Evolutionary conservation across 768 basidiomycete genomes (phyloP).

Genomic region (Pleurotus sapidus): DNA sequence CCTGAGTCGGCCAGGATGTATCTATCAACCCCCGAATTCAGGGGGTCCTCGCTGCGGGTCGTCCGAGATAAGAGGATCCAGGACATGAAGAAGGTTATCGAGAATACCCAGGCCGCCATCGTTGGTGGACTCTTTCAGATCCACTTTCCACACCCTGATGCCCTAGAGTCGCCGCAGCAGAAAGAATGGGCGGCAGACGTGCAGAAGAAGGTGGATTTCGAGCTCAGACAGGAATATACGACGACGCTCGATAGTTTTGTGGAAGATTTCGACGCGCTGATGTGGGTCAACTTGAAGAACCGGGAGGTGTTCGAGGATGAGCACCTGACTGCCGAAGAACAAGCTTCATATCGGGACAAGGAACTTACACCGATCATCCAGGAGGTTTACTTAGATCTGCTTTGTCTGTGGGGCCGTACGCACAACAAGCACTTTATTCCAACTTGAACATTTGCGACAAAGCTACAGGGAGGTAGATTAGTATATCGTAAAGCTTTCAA

Average conservation of each 20-base stretch:
- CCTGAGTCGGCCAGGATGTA: not conserved
- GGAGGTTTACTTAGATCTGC: not conserved
- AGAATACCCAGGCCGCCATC: slow-evolving; percentile 1
- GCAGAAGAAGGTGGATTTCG: not conserved
- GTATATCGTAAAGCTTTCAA: too few relatives aligned
- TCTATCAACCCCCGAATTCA: not conserved
- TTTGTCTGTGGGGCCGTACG: not conserved
- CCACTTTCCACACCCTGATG: not conserved
- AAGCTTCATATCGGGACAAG: not conserved
- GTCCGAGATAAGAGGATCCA: not conserved
- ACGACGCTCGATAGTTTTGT: slow-evolving; percentile 1
- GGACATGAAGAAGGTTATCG: not conserved
- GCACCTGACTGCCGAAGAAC: not conserved
- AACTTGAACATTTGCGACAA: too few relatives aligned
- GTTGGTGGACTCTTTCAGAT: slow-evolving; percentile 4
- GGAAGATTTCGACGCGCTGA: slow-evolving; percentile 1
- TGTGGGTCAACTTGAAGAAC: not conserved
- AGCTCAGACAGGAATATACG: slow-evolving; percentile 1
- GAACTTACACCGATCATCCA: not conserved
- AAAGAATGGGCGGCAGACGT: not conserved
- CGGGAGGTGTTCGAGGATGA: not conserved
- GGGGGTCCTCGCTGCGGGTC: not conserved
- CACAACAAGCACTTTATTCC: not conserved
- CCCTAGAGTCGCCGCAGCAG: too few relatives aligned
- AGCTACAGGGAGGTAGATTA: too few relatives aligned